Base-by-base conservation (phyloP, 371 early-diverging fungal species). In the Quaeritorhiza haematococci region DNA sequence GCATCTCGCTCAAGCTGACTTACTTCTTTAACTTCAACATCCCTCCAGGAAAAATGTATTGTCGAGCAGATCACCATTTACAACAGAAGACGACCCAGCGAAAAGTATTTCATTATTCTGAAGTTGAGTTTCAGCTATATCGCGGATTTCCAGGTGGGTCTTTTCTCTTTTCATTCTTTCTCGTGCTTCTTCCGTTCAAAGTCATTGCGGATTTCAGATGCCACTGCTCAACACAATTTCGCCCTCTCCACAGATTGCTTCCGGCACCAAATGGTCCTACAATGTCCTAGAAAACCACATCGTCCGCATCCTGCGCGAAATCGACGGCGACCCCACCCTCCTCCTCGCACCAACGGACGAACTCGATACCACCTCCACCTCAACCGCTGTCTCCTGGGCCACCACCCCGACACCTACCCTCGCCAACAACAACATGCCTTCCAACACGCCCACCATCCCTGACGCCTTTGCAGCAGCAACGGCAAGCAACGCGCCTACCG, bases 61-160 rank as follows among this genome's bases (percentile, higher is more conserved):
- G 73, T 81, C 49, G 86, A 85, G 62, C 78, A 83, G 59, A 60
- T 87, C 19, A 82, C 78, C 1, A 62, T 88, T 1, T 87, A 87
- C 66, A 85, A 86, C 63, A 67, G 69, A 19, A 71, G 72, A 3
- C 66, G 84, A 29, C 87, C 84, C 4, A 61, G 72, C 21, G 88
- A 88, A 63, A 79, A 80, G 60, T 73, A 75, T 43, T 78, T 74
- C 64, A 69, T 88, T 21, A 72, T 74, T 0, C 50, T 86, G 21
- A 73, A 79, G 26, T 64, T 88, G 57, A 76, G 78, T 42, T 80
- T 87, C 58, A 87, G 87, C 10, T 73, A 83, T 45, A 61, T 83
- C 26, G 64, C 63, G 30, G 71, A 73, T 35, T 87, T 88, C 61
- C 81, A 84, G 66, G 81, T 83, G 44, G 42, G 44, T 53, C 28